Evolutionary conservation across 2,329 filamentous ascomycete genomes (phyloP).

Genomic region (Fonsecaea erecta): DNA sequence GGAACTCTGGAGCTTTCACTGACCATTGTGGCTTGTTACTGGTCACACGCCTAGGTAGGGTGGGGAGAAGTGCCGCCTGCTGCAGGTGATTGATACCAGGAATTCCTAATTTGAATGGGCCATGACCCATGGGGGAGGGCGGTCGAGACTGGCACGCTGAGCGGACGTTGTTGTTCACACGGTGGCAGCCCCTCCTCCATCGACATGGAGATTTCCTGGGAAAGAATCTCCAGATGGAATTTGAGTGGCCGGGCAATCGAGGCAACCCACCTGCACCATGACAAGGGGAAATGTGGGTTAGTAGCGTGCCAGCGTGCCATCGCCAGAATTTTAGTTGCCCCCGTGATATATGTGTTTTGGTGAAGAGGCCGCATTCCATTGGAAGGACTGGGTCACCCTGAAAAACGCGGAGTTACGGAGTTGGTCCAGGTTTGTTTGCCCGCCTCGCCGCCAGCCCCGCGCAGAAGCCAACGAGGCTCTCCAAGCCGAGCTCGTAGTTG

Average conservation of each 20-base stretch:
- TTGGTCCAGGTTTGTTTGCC: slow-evolving; percentile 5
- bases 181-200: not conserved
- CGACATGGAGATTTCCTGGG: not conserved
- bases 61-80: slow-evolving; percentile 8
- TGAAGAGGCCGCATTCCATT: slow-evolving; percentile 8
- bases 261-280: not conserved
- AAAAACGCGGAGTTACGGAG: slow-evolving; percentile 21
- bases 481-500: not conserved
- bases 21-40: slow-evolving; percentile 11
- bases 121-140: slow-evolving; percentile 3
- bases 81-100: slow-evolving; percentile 19
- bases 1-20: slow-evolving; percentile 10
- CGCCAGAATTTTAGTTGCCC: slow-evolving; percentile 18
- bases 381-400: slow-evolving; percentile 9
- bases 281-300: slow-evolving; percentile 11
- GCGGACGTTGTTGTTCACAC: not conserved
- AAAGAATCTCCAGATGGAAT: slow-evolving; percentile 7
- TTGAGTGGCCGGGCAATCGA: slow-evolving; percentile 7
- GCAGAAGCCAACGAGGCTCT: slow-evolving; percentile 16
- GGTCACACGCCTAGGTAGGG: slow-evolving; percentile 12
- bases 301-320: slow-evolving; percentile 20
- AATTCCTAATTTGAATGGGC: slow-evolving; percentile 6
- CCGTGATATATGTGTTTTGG: slow-evolving; percentile 9
- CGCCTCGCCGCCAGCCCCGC: slow-evolving; percentile 7
- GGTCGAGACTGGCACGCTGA: not conserved